Evolutionary conservation across 495 filamentous ascomycete genomes (phyloP).

Genomic region (Xylaria flabelliformis): DNA sequence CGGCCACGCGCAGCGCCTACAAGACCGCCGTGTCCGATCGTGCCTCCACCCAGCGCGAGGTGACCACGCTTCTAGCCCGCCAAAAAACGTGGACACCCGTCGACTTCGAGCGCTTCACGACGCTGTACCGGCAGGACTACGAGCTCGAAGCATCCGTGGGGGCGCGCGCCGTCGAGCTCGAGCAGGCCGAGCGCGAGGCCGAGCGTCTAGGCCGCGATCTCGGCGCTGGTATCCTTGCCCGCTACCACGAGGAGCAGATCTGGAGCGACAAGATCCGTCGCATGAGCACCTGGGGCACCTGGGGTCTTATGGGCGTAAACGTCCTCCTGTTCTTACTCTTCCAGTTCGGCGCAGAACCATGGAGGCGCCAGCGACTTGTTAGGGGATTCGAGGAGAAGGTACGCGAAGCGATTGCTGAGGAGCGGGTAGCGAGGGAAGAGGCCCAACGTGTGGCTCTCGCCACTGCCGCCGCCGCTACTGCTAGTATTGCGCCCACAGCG

Average conservation of each 20-base stretch:
- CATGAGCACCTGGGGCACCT: slow-evolving; percentile 97
- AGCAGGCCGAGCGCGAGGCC: slow-evolving; percentile 75
- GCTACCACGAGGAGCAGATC: slow-evolving; percentile 99
- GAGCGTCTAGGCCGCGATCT: slow-evolving; percentile 76
- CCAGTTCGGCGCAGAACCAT: slow-evolving; percentile 94
- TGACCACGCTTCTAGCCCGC: slow-evolving; percentile 89
- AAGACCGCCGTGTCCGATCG: slow-evolving; percentile 77
- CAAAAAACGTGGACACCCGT: slow-evolving; percentile 88
- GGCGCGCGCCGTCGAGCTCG: slow-evolving; percentile 72
- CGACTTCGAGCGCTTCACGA: slow-evolving; percentile 94
- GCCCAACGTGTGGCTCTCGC: slow-evolving; percentile 21
- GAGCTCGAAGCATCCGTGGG: slow-evolving; percentile 87
- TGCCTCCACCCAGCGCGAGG: slow-evolving; percentile 89
- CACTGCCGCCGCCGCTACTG: slow-evolving; percentile 18
- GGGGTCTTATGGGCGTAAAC: slow-evolving; percentile 97
- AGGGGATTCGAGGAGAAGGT: slow-evolving; percentile 72
- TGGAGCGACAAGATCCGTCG: slow-evolving; percentile 97
- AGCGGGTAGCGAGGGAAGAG: slow-evolving; percentile 40
- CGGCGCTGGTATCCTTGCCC: slow-evolving; percentile 77
- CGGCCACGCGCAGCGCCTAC: slow-evolving; percentile 74
- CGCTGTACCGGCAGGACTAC: slow-evolving; percentile 90
- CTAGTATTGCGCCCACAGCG: not conserved
- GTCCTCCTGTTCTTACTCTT: slow-evolving; percentile 86
- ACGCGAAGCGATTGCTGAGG: slow-evolving; percentile 72
- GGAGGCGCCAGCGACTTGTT: slow-evolving; percentile 81